A percentile compares a stretch with the other conserved stretches of the same genome.
phyloP scores from a whole-genome alignment of 345 rosid genomes.

The Melaleuca quinquenervia region DNA sequence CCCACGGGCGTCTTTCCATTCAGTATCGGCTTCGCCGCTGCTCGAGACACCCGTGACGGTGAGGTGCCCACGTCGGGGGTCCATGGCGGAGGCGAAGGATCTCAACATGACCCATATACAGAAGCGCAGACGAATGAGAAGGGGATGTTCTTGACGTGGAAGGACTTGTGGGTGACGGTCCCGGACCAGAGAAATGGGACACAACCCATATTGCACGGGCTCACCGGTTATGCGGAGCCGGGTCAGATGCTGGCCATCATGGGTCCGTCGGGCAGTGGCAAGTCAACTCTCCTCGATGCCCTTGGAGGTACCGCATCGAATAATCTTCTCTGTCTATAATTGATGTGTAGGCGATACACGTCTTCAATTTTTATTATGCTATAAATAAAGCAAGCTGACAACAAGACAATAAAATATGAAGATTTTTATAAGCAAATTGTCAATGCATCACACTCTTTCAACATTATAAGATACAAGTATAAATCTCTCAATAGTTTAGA shows the following conservation, averaged over 20 bases:
- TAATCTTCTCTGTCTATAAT: neutral
- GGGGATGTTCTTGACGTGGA: conserved; percentile 27
- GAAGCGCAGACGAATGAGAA: neutral
- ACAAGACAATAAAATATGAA: neutral
- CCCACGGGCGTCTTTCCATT: neutral
- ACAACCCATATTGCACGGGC: conserved; percentile 15
- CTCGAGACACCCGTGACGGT: neutral
- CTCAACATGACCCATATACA: neutral
- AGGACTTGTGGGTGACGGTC: conserved; percentile 25
- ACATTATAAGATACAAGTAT: neutral
- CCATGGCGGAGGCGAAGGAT: neutral
- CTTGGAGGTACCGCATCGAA: conserved; percentile 19
- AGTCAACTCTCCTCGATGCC: conserved; percentile 41
- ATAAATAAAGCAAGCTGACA: neutral
- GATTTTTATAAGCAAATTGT: neutral
- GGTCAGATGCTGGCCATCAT: conserved; percentile 29
- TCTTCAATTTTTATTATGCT: neutral
- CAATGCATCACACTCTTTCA: neutral
- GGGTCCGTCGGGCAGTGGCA: conserved; percentile 56
- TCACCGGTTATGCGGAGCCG: conserved; percentile 33
- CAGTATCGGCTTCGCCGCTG: neutral
- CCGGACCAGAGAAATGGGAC: conserved; percentile 3
- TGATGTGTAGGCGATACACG: neutral
- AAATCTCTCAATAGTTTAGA: neutral
- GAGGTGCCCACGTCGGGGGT: neutral